Base-by-base conservation (phyloP, 805 yeast genomes). In the Schwanniomyces vanrijiae region DNA sequence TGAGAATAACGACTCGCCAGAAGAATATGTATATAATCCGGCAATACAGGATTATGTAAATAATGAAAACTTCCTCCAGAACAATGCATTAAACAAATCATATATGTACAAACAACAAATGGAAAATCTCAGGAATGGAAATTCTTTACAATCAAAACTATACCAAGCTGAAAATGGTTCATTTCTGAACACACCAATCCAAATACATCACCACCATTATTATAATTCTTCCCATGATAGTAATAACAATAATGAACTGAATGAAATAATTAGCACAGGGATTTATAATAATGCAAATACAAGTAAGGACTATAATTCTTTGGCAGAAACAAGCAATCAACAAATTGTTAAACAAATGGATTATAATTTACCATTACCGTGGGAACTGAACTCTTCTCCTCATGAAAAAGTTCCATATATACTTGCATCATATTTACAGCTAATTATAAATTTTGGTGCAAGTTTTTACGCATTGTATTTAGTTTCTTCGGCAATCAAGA, bases 371-470 rank as follows among this genome's bases (percentile, higher is more conserved):
- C 89, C 89, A 1, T 67, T 69, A 2, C 87, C 88, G 0, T 83
- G 88, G 88, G 76, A 80, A 5, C 47, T 69, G 5, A 56, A 64
- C 5, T 77, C 83, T 3, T 58, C 67, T 10, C 87, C 89, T 3
- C 70, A 66, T 16, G 81, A 78, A 25, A 75, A 74, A 48, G 63
- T 72, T 0, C 81, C 86, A 5, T 86, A 86, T 56, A 58, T 81
- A 24, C 58, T 84, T 8, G 75, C 84, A 8, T 80, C 90, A 11
- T 83, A 84, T 54, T 59, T 84, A 28, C 91, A 86, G 61, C 54
- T 84, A 7, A 40, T 73, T 2, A 58, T 81, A 49, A 86, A 86
- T 56, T 60, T 75, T 2, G 46, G 72, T 2, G 78, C 83, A 0
- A 66, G 78, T 1, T 49, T 69, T 7, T 76, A 77, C 40, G 75